Percentiles rank a stretch among this genome's conserved stretches.
These are phyloP conservation scores for Elaeis guineensis DNA, from an alignment of 176 grass and related monocot species.

Conservation along the genomic window DNA sequence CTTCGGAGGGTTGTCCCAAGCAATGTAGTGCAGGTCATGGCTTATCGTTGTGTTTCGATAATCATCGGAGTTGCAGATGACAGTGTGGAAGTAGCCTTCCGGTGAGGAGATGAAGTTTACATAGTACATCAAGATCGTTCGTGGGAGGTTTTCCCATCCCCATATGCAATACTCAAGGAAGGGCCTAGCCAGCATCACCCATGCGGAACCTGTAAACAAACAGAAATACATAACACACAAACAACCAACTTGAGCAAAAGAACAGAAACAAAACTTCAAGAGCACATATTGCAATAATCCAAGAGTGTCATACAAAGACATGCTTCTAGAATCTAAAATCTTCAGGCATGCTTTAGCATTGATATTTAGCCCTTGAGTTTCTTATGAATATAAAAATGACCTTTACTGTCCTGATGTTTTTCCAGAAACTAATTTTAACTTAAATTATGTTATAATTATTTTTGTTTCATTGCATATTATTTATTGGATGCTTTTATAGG, in stretches of 20 bases:
- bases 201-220: constrained; percentile 61
- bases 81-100: constrained; percentile 92
- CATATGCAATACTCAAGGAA: constrained; percentile 87
- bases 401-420: too few species aligned
- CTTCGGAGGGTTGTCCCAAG: constrained; percentile 85
- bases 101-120: constrained; percentile 86
- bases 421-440: too few species aligned
- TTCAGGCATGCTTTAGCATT: too few species aligned
- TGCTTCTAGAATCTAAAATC: too few species aligned
- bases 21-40: constrained; percentile 81
- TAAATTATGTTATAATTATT: too few species aligned
- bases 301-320: too few species aligned
- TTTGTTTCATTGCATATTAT: too few species aligned
- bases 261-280: background rate
- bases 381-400: too few species aligned
- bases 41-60: constrained; percentile 54
- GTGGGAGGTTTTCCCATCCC: constrained; percentile 85
- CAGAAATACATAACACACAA: background rate
- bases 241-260: too few species aligned
- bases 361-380: too few species aligned
- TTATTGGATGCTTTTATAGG: too few species aligned
- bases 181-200: constrained; percentile 71
- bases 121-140: constrained; percentile 79
- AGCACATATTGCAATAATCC: background rate
- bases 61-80: constrained; percentile 68